Evolutionary conservation across 352 stramenopile species (phyloP).

Genomic region (Phytophthora brassicae): DNA sequence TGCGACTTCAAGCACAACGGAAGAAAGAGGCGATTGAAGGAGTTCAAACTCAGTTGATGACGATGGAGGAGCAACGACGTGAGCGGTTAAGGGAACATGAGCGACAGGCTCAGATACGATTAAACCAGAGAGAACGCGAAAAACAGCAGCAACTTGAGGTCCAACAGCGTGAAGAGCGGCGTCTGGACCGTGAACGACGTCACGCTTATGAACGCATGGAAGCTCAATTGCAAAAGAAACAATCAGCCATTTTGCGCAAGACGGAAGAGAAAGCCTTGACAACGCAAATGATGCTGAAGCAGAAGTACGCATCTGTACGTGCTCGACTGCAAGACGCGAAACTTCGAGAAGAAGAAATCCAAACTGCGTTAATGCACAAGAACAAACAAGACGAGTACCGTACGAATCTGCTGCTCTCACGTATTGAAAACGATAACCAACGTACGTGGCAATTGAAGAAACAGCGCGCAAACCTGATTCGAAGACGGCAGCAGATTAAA

Average conservation of each 20-base stretch:
- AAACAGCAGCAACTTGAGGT: constrained; percentile 50
- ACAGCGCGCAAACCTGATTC: constrained; percentile 57
- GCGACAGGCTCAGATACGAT: constrained; percentile 36
- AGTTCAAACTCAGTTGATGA: constrained; percentile 60
- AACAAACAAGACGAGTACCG: constrained; percentile 71
- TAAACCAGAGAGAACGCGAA: constrained; percentile 50
- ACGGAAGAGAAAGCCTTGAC: constrained; percentile 54
- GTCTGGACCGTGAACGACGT: constrained; percentile 51
- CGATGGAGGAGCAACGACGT: constrained; percentile 54
- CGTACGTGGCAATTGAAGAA: constrained; percentile 54
- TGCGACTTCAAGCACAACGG: constrained; percentile 40
- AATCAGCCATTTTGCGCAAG: constrained; percentile 41
- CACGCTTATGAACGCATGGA: constrained; percentile 69
- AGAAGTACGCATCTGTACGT: constrained; percentile 54
- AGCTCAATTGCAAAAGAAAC: constrained; percentile 47
- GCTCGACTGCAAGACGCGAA: constrained; percentile 68
- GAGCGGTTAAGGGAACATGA: constrained; percentile 55
- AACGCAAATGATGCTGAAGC: constrained; percentile 50
- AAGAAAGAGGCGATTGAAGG: constrained; percentile 69
- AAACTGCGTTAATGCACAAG: constrained; percentile 52
- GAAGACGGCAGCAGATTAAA: constrained; percentile 69
- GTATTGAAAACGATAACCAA: constrained; percentile 68
- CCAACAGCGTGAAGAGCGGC: constrained; percentile 53
- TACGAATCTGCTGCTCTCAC: constrained; percentile 49
- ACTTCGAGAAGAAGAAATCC: constrained; percentile 79